A percentile compares a stretch with the other conserved stretches of the same genome.
Evolutionary conservation across 371 early-diverging fungal genomes (phyloP).

Genomic region (Mucor sp.): DNA sequence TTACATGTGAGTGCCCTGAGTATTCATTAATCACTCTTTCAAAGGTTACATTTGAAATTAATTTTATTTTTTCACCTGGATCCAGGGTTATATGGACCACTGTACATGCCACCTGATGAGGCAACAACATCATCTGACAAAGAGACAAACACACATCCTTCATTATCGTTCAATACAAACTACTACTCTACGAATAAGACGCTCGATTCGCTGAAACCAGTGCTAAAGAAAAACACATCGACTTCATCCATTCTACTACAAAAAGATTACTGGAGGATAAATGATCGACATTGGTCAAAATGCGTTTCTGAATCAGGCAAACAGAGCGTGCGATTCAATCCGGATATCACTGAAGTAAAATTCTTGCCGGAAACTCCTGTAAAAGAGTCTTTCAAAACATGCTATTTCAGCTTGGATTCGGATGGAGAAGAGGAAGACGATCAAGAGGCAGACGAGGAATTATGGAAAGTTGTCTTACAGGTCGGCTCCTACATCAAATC

Average conservation of each 20-base stretch:
- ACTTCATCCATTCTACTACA: not conserved
- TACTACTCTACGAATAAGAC: not conserved
- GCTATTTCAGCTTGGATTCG: not conserved
- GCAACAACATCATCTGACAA: slow-evolving; percentile 1
- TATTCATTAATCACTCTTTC: not conserved
- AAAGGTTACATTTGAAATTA: not conserved
- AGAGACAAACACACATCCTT: slow-evolving; percentile 9
- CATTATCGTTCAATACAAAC: slow-evolving; percentile 8
- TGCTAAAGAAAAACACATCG: slow-evolving; percentile 7
- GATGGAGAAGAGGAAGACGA: slow-evolving; percentile 11
- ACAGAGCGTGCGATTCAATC: slow-evolving; percentile 23
- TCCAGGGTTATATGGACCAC: slow-evolving; percentile 46
- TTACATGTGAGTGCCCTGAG: slow-evolving; percentile 26
- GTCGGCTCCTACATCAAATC: slow-evolving; percentile 15
- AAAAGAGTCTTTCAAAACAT: slow-evolving; percentile 8
- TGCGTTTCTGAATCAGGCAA: slow-evolving; percentile 26
- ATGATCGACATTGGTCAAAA: slow-evolving; percentile 21
- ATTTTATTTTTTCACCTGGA: not conserved
- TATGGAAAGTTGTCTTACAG: slow-evolving; percentile 5
- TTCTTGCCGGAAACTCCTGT: slow-evolving; percentile 22
- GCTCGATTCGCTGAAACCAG: slow-evolving; percentile 2
- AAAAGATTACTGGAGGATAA: slow-evolving; percentile 11
- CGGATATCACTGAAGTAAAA: slow-evolving; percentile 15
- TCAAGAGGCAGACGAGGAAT: slow-evolving; percentile 12
- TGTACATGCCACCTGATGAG: slow-evolving; percentile 23